phyloP scores from a whole-genome alignment of 2,329 filamentous ascomycete genomes.

The Claviceps fusiformis region DNA sequence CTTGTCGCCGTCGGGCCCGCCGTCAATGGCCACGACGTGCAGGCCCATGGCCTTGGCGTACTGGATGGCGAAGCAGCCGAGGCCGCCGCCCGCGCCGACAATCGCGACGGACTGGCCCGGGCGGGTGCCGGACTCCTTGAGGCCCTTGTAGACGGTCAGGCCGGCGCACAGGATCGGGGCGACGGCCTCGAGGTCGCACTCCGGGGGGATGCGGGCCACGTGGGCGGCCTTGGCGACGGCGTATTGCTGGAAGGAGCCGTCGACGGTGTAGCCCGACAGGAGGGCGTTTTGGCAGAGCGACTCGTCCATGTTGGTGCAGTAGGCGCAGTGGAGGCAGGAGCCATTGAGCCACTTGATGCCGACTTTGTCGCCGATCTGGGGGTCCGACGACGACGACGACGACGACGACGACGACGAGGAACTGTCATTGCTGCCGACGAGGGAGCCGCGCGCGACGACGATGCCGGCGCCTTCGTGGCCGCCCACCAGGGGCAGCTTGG shows the following conservation, averaged over 20 bases:
- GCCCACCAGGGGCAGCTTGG: constrained; percentile 75
- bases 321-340: constrained; percentile 69
- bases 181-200: constrained; percentile 60
- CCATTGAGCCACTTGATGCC: constrained; percentile 93
- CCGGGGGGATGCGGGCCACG: constrained; percentile 68
- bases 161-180: constrained; percentile 74
- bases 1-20: constrained; percentile 52
- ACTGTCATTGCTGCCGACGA: constrained; percentile 42
- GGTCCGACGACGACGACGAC: constrained; percentile 21
- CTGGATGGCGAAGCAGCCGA: constrained; percentile 67
- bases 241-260: constrained; percentile 91
- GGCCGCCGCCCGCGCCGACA: constrained; percentile 73
- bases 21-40: constrained; percentile 67
- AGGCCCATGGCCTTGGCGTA: constrained; percentile 89
- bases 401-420: background rate
- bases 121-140: constrained; percentile 66
- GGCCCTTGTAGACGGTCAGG: constrained; percentile 81
- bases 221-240: constrained; percentile 75
- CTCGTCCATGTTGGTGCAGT: constrained; percentile 71
- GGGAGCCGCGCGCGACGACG: constrained; percentile 64
- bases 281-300: constrained; percentile 63
- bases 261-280: constrained; percentile 83
- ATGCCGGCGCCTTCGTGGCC: constrained; percentile 70
- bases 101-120: constrained; percentile 72
- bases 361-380: constrained; percentile 71